Base-by-base conservation (phyloP, 2,329 filamentous ascomycete genomes). In the Lecanicillium sp. region DNA sequence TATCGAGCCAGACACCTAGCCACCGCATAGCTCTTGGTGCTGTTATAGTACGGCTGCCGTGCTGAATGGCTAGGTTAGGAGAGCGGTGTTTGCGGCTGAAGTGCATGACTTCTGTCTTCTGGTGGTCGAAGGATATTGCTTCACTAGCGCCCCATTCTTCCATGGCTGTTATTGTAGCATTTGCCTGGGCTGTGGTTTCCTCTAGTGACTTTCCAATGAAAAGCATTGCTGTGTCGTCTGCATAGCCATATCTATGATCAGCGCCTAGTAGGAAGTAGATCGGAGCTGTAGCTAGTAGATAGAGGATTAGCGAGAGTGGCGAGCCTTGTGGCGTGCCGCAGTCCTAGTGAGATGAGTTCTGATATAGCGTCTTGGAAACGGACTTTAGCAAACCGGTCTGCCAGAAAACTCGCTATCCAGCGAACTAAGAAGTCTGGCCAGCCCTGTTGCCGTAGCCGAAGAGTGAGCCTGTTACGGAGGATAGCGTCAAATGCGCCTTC, bases 81-180 rank as follows among this genome's bases (percentile, higher is more conserved):
- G 25, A n/a, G 18, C 33, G 29, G 25, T 14, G 14, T 13, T 13
- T 32, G 12, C 29, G 12, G 27, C 20, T 38, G 35, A 51, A 48
- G 31, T 52, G 42, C 15, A 52, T 49, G 4, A 49, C 42, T 35
- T 52, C 42, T 17, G 46, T 48, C 32, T 52, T 52, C 5, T 35
- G 37, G 7, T 34, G 41, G 37, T 48, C 41, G 32, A 52, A 52
- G 8, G 40, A 38, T 20, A 52, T 38, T n/a, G 33, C 44, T 25
- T 48, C 47, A 4, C 29, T 37, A 13, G 27, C 36, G 12, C 50
- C 47, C 44, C 42, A 49, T 13, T 36, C 18, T 11, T 45, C 28
- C 6, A 47, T 39, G 17, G 44, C 39, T 18, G 38, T 18, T 4
- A 46, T 30, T 15, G 38, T 28, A 13, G 27, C 31, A 9, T 44